Conservation (phyloP, 495 filamentous ascomycete species). For the Staphylotrichum longicolle region DNA sequence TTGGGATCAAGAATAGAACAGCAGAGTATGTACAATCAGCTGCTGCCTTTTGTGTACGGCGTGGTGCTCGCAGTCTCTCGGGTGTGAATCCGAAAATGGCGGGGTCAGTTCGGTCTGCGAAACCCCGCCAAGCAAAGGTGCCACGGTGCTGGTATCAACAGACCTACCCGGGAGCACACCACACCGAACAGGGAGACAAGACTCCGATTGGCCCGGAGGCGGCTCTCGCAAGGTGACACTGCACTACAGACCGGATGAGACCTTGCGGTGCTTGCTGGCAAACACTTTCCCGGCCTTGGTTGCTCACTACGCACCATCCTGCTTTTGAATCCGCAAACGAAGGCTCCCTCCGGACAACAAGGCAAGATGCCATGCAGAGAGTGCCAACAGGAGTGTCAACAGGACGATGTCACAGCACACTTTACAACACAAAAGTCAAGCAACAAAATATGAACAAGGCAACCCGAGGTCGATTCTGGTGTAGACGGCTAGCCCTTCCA, state of each 20-base stretch:
- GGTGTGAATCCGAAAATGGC: conserved; percentile 3
- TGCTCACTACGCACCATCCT: no score
- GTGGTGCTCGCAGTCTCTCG: no score
- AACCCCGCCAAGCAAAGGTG: neutral
- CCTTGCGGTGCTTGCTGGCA: neutral
- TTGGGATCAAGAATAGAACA: neutral
- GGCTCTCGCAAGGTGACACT: neutral
- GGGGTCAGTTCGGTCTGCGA: neutral
- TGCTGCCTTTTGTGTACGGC: neutral
- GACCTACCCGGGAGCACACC: no score
- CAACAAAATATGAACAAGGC: neutral
- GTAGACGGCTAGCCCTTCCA: conserved; percentile 7
- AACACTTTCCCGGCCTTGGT: no score
- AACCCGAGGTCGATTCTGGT: conserved; percentile 24
- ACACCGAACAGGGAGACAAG: neutral
- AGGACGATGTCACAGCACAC: neutral
- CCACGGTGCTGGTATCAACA: neutral
- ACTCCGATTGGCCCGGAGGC: conserved; percentile 7
- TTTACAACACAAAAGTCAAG: neutral
- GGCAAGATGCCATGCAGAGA: no score
- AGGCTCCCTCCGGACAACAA: no score
- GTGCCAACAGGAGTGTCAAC: neutral
- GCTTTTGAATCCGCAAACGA: no score
- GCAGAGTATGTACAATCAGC: conserved; percentile 1
- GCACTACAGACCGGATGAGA: neutral